A percentile compares a stretch with the other conserved stretches of the same genome.
Conservation (phyloP, 805 yeast species). For the Sugiyamaella americana region DNA sequence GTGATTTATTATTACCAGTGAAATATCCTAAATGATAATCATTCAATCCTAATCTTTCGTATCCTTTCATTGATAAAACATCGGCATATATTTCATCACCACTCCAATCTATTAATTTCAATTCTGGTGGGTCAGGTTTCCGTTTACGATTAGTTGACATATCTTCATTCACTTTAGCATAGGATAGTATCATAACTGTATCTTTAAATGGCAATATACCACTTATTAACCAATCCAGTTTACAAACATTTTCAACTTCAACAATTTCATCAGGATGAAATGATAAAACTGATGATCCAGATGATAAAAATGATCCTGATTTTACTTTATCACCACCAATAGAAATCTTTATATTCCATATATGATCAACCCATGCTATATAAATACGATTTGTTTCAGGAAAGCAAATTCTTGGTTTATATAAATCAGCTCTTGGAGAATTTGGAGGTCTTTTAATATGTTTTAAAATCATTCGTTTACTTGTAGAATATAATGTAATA, state of each 20-base stretch:
- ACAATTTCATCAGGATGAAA: constrained; percentile 21
- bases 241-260: constrained; percentile 35
- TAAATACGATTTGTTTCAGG: constrained; percentile 61
- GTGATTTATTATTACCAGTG: constrained; percentile 5
- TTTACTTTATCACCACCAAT: constrained; percentile 17
- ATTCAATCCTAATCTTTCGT: constrained; percentile 59
- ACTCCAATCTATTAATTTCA: constrained; percentile 61
- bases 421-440: constrained; percentile 63
- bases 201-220: constrained; percentile 76
- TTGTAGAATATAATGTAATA: constrained; percentile 56
- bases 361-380: constrained; percentile 75
- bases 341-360: constrained; percentile 62
- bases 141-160: not conserved
- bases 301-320: constrained; percentile 5
- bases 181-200: constrained; percentile 57
- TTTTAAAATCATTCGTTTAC: constrained; percentile 44
- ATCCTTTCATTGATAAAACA: constrained; percentile 55
- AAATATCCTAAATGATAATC: constrained; percentile 64
- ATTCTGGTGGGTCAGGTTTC: constrained; percentile 47
- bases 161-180: constrained; percentile 43
- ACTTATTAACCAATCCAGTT: constrained; percentile 50
- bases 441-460: constrained; percentile 52
- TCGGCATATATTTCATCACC: constrained; percentile 76
- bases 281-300: constrained; percentile 15
- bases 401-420: constrained; percentile 70